These are phyloP conservation scores for Pythium sukuiense DNA, from an alignment of 352 stramenopile species.

Conservation along the genomic window DNA sequence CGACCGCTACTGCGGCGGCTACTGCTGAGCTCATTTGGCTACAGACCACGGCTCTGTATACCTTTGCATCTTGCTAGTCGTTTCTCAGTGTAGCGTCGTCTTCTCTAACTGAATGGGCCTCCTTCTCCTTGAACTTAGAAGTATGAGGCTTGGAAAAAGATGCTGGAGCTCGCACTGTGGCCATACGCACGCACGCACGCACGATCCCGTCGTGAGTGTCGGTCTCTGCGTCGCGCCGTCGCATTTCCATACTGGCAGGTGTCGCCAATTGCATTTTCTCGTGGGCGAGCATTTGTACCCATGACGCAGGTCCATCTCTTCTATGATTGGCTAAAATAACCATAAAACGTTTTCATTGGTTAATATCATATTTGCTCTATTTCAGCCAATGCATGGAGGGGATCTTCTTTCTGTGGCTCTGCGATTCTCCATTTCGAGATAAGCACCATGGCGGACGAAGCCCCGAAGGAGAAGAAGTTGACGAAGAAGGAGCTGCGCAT, in stretches of 20 bases:
- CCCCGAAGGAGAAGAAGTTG: slow-evolving; percentile 79
- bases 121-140: no score
- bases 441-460: slow-evolving; percentile 35
- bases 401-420: slow-evolving; percentile 33
- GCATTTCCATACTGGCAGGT: background rate
- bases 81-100: no score
- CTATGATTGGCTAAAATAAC: background rate
- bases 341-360: slow-evolving; percentile 6
- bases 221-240: slow-evolving; percentile 3
- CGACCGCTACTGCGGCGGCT: slow-evolving; percentile 56
- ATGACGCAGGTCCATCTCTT: background rate
- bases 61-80: no score
- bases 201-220: background rate
- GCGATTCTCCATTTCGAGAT: slow-evolving; percentile 15
- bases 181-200: no score
- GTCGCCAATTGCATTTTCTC: slow-evolving; percentile 8
- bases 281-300: background rate
- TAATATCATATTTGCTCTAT: background rate
- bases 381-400: slow-evolving; percentile 26
- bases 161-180: no score
- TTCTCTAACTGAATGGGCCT: no score
- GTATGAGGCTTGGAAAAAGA: no score
- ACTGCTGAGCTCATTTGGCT: slow-evolving; percentile 56
- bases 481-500: slow-evolving; percentile 91
- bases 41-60: no score